phyloP scores from a whole-genome alignment of 371 early-diverging fungal species.

The Saksenaea vasiformis region DNA sequence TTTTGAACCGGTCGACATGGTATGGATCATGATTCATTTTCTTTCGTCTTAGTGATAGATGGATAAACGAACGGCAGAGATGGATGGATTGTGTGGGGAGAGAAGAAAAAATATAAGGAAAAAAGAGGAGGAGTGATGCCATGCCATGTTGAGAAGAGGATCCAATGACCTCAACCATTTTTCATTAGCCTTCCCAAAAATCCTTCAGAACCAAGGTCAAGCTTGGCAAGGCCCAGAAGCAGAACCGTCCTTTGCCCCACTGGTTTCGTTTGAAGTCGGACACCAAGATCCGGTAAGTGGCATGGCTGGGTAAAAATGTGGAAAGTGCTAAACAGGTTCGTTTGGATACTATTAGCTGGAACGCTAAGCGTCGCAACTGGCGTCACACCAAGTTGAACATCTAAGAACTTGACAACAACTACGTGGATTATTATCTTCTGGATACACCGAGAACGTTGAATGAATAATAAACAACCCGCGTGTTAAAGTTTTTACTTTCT shows the following conservation, averaged over 20 bases:
- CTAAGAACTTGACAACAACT: slow-evolving; percentile 49
- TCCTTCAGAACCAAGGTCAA: slow-evolving; percentile 95
- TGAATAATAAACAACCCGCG: neutral
- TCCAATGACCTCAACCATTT: neutral
- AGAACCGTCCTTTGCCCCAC: slow-evolving; percentile 98
- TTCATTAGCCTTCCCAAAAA: slow-evolving; percentile 88
- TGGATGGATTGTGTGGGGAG: neutral
- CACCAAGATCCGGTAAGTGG: slow-evolving; percentile 87
- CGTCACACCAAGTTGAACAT: slow-evolving; percentile 97
- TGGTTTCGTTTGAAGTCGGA: slow-evolving; percentile 97
- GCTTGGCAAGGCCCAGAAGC: slow-evolving; percentile 97
- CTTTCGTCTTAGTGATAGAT: neutral
- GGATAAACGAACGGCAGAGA: neutral
- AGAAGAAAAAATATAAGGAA: neutral
- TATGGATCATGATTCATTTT: neutral
- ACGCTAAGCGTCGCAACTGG: slow-evolving; percentile 99
- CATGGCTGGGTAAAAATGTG: neutral
- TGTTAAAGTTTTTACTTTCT: neutral
- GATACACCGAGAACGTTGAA: neutral
- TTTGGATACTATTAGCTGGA: slow-evolving; percentile 69
- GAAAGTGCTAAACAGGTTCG: neutral
- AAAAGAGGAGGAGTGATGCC: neutral
- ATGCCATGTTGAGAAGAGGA: neutral
- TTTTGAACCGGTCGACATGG: slow-evolving; percentile 3
- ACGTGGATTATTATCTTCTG: neutral